A percentile compares a stretch with the other conserved stretches of the same genome.
phyloP scores from a whole-genome alignment of 306 rosid species.

The Quercus wislizeni region DNA sequence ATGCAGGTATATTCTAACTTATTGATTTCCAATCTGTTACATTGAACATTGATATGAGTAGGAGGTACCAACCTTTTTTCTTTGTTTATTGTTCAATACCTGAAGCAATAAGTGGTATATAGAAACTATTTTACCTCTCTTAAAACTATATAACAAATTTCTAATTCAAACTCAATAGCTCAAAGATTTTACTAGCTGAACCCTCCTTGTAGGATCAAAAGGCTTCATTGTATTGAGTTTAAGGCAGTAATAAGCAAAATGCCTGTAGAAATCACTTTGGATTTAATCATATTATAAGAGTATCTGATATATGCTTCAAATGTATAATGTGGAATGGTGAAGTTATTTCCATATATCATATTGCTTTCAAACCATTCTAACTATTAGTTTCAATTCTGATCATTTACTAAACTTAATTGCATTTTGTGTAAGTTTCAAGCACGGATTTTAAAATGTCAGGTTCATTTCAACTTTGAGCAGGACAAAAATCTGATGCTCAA shows the following conservation, averaged over 20 bases:
- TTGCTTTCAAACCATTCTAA: neutral
- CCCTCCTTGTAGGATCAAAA: neutral
- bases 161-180: slow-evolving; percentile 7
- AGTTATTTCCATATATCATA: neutral
- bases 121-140: slow-evolving; percentile 6
- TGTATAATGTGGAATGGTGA: neutral
- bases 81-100: neutral
- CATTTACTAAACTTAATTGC: neutral
- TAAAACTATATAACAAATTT: slow-evolving; percentile 6
- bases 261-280: slow-evolving; percentile 1
- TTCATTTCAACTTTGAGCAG: neutral
- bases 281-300: neutral
- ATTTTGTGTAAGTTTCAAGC: neutral
- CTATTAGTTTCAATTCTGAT: neutral
- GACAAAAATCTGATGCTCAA: neutral
- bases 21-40: neutral
- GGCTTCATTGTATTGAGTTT: slow-evolving; percentile 16
- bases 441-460: neutral
- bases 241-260: slow-evolving; percentile 4
- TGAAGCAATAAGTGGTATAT: neutral
- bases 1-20: slow-evolving; percentile 65
- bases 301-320: neutral
- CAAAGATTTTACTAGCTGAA: slow-evolving; percentile 1
- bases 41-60: neutral
- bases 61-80: neutral